Conservation (phyloP, 2,329 filamentous ascomycete species). For the Pseudogymnoascus sp. region DNA sequence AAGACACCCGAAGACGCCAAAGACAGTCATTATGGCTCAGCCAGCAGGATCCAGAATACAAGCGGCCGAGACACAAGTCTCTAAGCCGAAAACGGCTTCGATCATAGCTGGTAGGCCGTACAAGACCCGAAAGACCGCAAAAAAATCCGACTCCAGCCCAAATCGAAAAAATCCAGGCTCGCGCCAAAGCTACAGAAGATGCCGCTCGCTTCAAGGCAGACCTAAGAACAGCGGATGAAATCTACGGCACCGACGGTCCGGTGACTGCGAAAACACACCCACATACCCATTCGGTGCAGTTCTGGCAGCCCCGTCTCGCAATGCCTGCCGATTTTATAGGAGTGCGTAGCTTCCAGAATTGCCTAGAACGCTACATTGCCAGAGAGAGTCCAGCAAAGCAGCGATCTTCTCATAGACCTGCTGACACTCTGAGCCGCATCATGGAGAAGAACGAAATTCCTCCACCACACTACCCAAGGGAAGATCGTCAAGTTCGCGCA, state of each 20-base stretch:
- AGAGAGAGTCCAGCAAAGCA: neutral
- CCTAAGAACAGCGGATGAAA: neutral
- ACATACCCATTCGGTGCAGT: slow-evolving; percentile 1
- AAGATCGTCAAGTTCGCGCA: neutral
- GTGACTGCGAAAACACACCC: neutral
- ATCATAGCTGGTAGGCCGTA: neutral
- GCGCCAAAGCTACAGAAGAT: neutral
- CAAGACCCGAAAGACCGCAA: neutral
- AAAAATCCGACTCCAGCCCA: neutral
- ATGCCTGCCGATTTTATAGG: neutral
- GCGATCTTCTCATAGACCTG: neutral
- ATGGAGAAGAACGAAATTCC: neutral
- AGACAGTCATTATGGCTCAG: neutral
- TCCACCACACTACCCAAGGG: neutral
- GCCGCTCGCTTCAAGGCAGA: neutral
- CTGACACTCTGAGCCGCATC: neutral
- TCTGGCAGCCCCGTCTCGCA: neutral
- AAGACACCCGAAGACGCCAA: neutral
- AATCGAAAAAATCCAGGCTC: neutral
- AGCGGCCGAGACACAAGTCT: neutral
- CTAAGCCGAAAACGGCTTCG: neutral
- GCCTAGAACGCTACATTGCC: neutral
- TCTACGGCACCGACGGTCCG: neutral
- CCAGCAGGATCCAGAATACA: neutral
- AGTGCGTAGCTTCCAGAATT: neutral